Base-by-base conservation (phyloP, 805 yeast species). In the Hanseniaspora hatyaiensis region DNA sequence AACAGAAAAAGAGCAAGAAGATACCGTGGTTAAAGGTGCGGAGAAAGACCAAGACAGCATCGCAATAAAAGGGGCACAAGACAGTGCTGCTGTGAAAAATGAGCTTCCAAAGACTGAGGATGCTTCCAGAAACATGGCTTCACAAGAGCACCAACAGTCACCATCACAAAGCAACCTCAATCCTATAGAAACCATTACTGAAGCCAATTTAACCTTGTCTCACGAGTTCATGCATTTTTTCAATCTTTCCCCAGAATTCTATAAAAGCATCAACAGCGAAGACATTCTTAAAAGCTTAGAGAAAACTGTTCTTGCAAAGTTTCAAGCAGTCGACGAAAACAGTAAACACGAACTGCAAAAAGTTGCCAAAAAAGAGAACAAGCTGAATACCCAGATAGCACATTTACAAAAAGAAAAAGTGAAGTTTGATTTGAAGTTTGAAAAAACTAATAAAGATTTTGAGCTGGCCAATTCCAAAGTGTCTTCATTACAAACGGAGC, bases 341-440 rank as follows among this genome's bases (percentile, higher is more conserved):
- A 64, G 88, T 24, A 58, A 82, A 57, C 76, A 73, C 47, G 95
- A 87, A 61, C 95, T 95, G 3, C 79, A 81, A 52, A 75, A 72
- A 20, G 63, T 86, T 32, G 77, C 92, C 0, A 71, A 72, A 50
- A 78, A 75, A 51, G 96, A 89, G 55, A 69, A 85, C 23, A 75
- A 74, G 53, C 70, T 78, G 45, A 77, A 74, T 54, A 83, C 77
- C 34, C 68, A 78, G 0, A 75, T 88, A 42, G 82, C 82, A 52
- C 70, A 71, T 52, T 62, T 87, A 49, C 75, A 77, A 34, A 63
- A 69, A 18, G 70, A 67, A 31, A 73, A 75, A 43, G 13, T 53
- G 6, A 66, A 63, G 13, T 60, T 62, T 16, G 75, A 70, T 15
- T 60, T 62, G 2, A 62, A 67, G 18, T 52, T 66, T 8, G 48